These are phyloP conservation scores for Brasenia schreberi DNA, from an alignment of 164 flowering plant species.

Conservation along the genomic window DNA sequence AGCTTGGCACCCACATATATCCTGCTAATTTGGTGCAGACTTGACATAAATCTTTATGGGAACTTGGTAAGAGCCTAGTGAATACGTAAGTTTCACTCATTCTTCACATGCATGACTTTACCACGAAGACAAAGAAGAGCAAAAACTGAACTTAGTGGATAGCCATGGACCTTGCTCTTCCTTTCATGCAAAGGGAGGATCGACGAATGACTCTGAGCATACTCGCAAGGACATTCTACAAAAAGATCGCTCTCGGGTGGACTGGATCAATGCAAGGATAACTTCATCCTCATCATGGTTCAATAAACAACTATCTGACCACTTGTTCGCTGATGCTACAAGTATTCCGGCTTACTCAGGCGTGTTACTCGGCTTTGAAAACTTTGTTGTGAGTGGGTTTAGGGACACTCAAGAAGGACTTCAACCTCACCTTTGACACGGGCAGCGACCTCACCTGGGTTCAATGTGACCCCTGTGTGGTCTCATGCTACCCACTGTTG, in stretches of 20 bases:
- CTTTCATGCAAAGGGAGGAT: constrained; percentile 3
- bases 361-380: constrained; percentile 27
- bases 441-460: constrained; percentile 68
- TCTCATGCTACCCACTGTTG: background rate
- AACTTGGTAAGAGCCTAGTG: no score
- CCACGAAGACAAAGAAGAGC: background rate
- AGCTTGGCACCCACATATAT: no score
- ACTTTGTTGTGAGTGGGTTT: constrained; percentile 49
- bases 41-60: no score
- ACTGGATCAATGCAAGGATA: background rate
- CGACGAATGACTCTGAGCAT: constrained; percentile 4
- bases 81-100: no score
- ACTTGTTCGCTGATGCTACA: background rate
- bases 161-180: constrained; percentile 14
- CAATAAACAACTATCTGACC: background rate
- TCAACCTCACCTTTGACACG: constrained; percentile 42
- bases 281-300: background rate
- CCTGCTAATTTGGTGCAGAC: no score
- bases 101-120: no score
- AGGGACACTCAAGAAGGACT: constrained; percentile 41
- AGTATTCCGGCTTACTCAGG: constrained; percentile 37
- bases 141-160: constrained; percentile 15
- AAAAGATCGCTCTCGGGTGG: constrained; percentile 3
- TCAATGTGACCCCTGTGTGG: constrained; percentile 26
- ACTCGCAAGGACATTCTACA: background rate